A percentile compares a stretch with the other conserved stretches of the same genome.
phyloP scores from a whole-genome alignment of 1,139 yeast genomes.

The Yamadazyma diospyri region DNA sequence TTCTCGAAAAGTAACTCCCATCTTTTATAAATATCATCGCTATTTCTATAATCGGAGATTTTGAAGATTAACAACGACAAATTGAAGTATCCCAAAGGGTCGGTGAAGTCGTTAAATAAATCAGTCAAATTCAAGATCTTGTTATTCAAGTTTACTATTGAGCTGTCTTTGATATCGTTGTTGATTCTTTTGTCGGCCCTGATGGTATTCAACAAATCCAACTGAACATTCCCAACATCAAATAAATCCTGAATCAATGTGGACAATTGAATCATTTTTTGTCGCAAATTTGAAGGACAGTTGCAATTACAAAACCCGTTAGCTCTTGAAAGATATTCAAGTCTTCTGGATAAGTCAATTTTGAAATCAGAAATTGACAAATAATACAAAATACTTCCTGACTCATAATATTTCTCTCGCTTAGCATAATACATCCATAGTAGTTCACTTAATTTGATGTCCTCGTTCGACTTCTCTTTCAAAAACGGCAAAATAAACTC shows the following conservation, averaged over 20 bases:
- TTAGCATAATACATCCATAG: slow-evolving; percentile 89
- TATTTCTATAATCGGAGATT: slow-evolving; percentile 74
- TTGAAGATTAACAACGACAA: slow-evolving; percentile 76
- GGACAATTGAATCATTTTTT: slow-evolving; percentile 68
- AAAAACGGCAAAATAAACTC: slow-evolving; percentile 77
- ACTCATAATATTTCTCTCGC: slow-evolving; percentile 71
- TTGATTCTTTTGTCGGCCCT: slow-evolving; percentile 56
- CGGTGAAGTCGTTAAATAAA: slow-evolving; percentile 80
- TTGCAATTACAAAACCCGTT: slow-evolving; percentile 88
- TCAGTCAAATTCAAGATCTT: slow-evolving; percentile 71
- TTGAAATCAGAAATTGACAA: slow-evolving; percentile 74
- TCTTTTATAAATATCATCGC: slow-evolving; percentile 67
- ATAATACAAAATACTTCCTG: slow-evolving; percentile 76
- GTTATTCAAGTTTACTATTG: slow-evolving; percentile 55
- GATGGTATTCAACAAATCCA: slow-evolving; percentile 66
- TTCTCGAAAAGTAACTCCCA: slow-evolving; percentile 65
- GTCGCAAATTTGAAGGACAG: slow-evolving; percentile 75
- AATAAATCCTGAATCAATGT: slow-evolving; percentile 73
- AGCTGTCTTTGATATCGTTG: slow-evolving; percentile 42
- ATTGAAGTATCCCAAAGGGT: slow-evolving; percentile 84
- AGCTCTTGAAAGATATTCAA: slow-evolving; percentile 87
- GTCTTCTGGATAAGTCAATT: slow-evolving; percentile 66
- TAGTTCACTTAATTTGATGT: slow-evolving; percentile 72
- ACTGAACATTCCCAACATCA: slow-evolving; percentile 86
- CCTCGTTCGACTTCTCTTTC: slow-evolving; percentile 64